Conservation (phyloP, 176 grass and related monocot species). For the Saccharum officinarum region DNA sequence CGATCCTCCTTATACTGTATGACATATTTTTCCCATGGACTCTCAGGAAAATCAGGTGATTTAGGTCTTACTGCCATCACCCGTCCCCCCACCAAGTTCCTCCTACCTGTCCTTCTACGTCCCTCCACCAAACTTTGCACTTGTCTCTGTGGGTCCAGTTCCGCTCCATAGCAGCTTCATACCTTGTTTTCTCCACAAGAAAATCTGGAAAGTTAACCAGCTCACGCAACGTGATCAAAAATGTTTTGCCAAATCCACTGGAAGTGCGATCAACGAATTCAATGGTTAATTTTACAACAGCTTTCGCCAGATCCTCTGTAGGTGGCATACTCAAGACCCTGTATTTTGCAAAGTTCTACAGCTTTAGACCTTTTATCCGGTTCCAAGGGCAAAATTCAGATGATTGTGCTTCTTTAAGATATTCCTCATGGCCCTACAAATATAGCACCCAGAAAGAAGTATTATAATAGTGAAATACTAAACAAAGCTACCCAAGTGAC, state of each 20-base stretch:
- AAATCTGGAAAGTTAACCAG: conserved; percentile 78
- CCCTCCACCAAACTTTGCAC: conserved; percentile 92
- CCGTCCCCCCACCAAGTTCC: conserved; percentile 95
- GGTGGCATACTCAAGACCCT: conserved; percentile 64
- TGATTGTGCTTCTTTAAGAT: conserved; percentile 34
- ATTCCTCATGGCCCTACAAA: conserved; percentile 88
- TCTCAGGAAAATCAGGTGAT: conserved; percentile 78
- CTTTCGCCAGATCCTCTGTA: conserved; percentile 91
- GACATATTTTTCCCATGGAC: conserved; percentile 90
- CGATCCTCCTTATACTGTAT: conserved; percentile 87
- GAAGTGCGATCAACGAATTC: conserved; percentile 62
- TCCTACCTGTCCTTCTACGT: conserved; percentile 57
- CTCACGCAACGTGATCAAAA: conserved; percentile 80
- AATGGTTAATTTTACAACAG: conserved; percentile 81
- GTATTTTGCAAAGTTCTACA: conserved; percentile 86
- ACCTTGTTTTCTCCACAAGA: conserved; percentile 89
- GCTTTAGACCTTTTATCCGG: conserved; percentile 56
- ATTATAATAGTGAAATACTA: conserved; percentile 13
- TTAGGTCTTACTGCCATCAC: conserved; percentile 63
- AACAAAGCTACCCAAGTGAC: neutral
- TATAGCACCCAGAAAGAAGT: conserved; percentile 17
- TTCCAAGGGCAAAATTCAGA: conserved; percentile 63
- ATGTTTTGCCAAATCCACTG: conserved; percentile 48
- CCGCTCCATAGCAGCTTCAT: conserved; percentile 68
- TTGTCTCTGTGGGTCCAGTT: conserved; percentile 92